Base-by-base conservation (phyloP, 257 asterid genomes). In the Rhazya stricta region DNA sequence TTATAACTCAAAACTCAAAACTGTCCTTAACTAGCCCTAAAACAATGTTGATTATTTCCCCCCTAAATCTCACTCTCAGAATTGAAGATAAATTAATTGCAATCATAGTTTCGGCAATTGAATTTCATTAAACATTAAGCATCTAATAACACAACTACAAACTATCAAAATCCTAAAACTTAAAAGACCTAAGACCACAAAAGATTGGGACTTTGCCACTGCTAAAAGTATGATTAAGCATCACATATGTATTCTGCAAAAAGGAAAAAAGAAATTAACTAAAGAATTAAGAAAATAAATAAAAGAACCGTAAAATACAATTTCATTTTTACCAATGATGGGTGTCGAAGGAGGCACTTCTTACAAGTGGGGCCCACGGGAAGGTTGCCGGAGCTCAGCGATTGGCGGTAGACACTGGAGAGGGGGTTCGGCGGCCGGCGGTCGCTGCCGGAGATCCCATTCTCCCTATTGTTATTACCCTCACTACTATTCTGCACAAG, bases 391-490 rank as follows among this genome's bases (percentile, higher is more conserved):
- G 89, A 80, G 81, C 78, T 82, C 83, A 80, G 67, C 76, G 79
- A 70, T 72, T 81, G 93, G 45, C 85, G 83, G 83, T 72, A 78
- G n/a, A 82, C 83, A 25, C 85, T 85, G 69, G 84, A 77, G 69
- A 88, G 61, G 21, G 94, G 80, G 73, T 77, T 86, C 36, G 98
- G 98, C 58, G 98, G 97, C 37, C 86, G 88, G 29, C 96, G 88
- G 71, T 83, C 88, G 75, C 84, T 81, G 79, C 78, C 72, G 32
- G 96, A 86, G 84, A 83, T 81, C 81, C 78, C 85, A 74, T 75
- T 80, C 42, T 81, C 91, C 15, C 81, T 74, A 69, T 80, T 66
- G 1, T 63, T 53, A 56, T 74, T 39, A 69, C 29, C 66, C 45
- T 76, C 87, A 71, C 80, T 85, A 84, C 80, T 86, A 85, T 78